Base-by-base conservation (phyloP, 1,139 yeast species). In the Nakaseomyces kungkrabaensis region DNA sequence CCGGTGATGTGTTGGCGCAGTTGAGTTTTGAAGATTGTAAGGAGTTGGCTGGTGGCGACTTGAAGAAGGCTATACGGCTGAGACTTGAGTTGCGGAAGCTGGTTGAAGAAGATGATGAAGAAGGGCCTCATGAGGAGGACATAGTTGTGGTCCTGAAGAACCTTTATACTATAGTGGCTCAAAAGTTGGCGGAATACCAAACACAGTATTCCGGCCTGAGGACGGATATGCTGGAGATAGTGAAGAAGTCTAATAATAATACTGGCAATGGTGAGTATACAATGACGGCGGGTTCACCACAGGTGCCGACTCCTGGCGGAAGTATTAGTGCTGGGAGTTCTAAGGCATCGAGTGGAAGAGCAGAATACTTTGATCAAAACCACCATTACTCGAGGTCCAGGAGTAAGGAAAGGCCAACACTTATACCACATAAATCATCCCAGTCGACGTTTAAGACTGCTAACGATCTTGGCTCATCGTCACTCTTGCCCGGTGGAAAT, bases 1-100 rank as follows among this genome's bases (percentile, higher is more conserved):
- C 78, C 13, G 90, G 90, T 1, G 72, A 79, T 17, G 67, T 81
- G 10, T 66, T 84, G 45, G 81, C 85, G 0, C 79, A 75, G 54
- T 63, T 84, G 42, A 76, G 77, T 10, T 73, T 84, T 1, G 77
- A 76, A 7, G 86, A 83, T 61, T 71, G 83, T 47, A 71, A 72
- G 55, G 88, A 82, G 55, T 66, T 84, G 60, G 85, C 85, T 1
- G 68, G 79, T 1, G 52, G 54, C 6, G 69, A 66, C 37, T 56
- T 79, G 44, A 65, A 68, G 13, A 62, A 71, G 1, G 68, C 88
- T 13, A 68, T 83, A 4, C 54, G 61, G 37, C 65, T 82, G 33
- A 79, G 80, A 48, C 45, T 63, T 5, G 47, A 52, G 34, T 43
- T 82, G 33, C 71, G 74, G 50, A 77, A 72, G 34, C 54, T 65